Percentiles rank a stretch among this genome's conserved stretches.
Conservation (phyloP, 2,329 filamentous ascomycete species). For the Metarhizium brunneum region DNA sequence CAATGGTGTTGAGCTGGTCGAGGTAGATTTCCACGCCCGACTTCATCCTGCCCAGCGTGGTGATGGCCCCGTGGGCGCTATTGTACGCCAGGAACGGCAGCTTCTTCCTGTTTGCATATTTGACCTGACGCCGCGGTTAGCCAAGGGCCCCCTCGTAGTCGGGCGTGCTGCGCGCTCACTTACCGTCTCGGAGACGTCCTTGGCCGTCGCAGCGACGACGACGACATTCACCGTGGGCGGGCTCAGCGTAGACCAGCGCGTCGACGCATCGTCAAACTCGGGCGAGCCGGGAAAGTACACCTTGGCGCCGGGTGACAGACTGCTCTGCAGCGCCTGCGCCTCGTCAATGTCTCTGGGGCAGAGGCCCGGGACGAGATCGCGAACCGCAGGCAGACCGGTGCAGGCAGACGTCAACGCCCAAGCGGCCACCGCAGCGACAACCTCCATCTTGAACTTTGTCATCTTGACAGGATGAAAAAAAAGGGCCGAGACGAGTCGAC, state of each 20-base stretch:
- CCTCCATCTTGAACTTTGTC: conserved; percentile 11
- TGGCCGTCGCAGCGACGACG: conserved; percentile 35
- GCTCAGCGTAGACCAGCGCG: conserved; percentile 35
- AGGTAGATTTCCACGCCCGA: conserved; percentile 42
- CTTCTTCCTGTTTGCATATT: conserved; percentile 23
- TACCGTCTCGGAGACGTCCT: conserved; percentile 40
- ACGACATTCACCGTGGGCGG: conserved; percentile 34
- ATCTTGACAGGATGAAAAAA: neutral
- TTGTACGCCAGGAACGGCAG: conserved; percentile 44
- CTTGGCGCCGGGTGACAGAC: conserved; percentile 28
- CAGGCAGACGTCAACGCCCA: conserved; percentile 16
- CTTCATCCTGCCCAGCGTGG: conserved; percentile 36
- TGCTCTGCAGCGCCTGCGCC: conserved; percentile 15
- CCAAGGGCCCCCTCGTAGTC: neutral
- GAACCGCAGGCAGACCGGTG: conserved; percentile 7
- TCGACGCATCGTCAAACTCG: conserved; percentile 27
- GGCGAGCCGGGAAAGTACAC: conserved; percentile 31
- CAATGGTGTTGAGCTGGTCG: conserved; percentile 31
- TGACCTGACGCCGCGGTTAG: neutral
- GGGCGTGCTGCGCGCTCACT: neutral
- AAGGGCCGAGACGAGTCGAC: neutral
- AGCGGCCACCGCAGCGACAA: conserved; percentile 16
- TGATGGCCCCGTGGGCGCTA: conserved; percentile 41
- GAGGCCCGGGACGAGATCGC: conserved; percentile 10
- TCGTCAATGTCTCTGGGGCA: conserved; percentile 8